Base-by-base conservation (phyloP, 495 filamentous ascomycete species). In the Tuber indicum region DNA sequence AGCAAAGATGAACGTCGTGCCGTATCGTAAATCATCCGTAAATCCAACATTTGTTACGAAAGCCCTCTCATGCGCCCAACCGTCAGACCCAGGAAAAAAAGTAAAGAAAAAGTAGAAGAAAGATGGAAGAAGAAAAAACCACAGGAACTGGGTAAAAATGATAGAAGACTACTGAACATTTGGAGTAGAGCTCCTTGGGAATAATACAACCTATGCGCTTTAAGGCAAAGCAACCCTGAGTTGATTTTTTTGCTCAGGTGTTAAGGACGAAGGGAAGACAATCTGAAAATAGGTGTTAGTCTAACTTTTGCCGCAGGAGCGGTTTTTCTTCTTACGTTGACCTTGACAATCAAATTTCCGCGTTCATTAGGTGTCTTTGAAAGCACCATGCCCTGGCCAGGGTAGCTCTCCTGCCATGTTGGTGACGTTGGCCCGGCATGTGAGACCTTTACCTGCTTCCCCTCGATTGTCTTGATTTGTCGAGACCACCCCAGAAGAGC, bases 401-500 rank as follows among this genome's bases (percentile, higher is more conserved):
- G 96, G 79, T 91, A 99, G n/a, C 86, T 86, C 78, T 97, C 94
- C 74, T 89, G 88, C 80, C 88, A 90, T 26, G 92, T 93, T 0
- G 95, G 93, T 72, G 91, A 90, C 8, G 95, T 98, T 0, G 94
- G 95, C 0, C 95, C 95, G 17, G 88, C 86, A 81, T 92, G 92
- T 6, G 90, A 87, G 75, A 98, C 88, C 45, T 86, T 88, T 76
- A 98, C 85, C 75, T 92, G 90, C 83, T 94, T 95, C 77, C 92
- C 92, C 81, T 98, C 96, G 76, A 99, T 98, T 16, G 96, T 99
- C n/a, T 89, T 90, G 26, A 99, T 88, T 52, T 92, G 95, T 47
- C 92, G 90, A 77, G 90, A 89, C 96, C 96, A 99, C 75, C 96
- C 96, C 0, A 94, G 97, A 39, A 99, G 86, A n/a, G 96, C 93